phyloP scores from a whole-genome alignment of 192 early-diverging fungal genomes.

The Oehlia diaphana region DNA sequence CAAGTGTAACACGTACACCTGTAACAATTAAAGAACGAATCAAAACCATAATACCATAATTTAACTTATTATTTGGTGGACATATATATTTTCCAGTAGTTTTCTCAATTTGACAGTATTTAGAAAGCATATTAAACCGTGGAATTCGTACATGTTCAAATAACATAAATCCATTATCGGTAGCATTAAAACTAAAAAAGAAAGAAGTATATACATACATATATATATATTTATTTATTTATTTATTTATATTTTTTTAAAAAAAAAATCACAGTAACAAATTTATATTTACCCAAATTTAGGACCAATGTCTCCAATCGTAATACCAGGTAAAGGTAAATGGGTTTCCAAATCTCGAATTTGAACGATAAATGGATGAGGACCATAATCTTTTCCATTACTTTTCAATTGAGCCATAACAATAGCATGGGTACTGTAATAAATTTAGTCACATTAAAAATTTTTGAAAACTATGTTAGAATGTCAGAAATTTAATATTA shows the following conservation, averaged over 20 bases:
- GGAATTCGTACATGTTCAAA: constrained; percentile 83
- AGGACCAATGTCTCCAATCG: constrained; percentile 83
- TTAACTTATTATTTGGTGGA: constrained; percentile 58
- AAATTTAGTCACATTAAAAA: too few species aligned
- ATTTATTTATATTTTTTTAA: too few species aligned
- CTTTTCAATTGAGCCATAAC: constrained; percentile 84
- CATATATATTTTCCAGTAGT: constrained; percentile 67
- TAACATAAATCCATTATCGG: constrained; percentile 86
- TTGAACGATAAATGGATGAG: constrained; percentile 79
- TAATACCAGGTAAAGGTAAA: constrained; percentile 71
- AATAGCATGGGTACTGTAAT: constrained; percentile 66
- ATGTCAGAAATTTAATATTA: too few species aligned
- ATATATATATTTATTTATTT: too few species aligned
- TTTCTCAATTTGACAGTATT: constrained; percentile 68
- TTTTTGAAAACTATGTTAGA: too few species aligned
- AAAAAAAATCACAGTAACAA: not conserved
- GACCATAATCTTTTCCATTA: constrained; percentile 73
- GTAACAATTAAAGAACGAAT: constrained; percentile 77
- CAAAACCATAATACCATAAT: constrained; percentile 85
- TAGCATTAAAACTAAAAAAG: constrained; percentile 62
- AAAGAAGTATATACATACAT: not conserved
- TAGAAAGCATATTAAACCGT: constrained; percentile 72
- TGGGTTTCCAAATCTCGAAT: constrained; percentile 77
- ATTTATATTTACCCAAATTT: constrained; percentile 58
- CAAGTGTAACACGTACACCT: constrained; percentile 55